Base-by-base conservation (phyloP, 2,329 filamentous ascomycete genomes). In the Colletotrichum costaricense region DNA sequence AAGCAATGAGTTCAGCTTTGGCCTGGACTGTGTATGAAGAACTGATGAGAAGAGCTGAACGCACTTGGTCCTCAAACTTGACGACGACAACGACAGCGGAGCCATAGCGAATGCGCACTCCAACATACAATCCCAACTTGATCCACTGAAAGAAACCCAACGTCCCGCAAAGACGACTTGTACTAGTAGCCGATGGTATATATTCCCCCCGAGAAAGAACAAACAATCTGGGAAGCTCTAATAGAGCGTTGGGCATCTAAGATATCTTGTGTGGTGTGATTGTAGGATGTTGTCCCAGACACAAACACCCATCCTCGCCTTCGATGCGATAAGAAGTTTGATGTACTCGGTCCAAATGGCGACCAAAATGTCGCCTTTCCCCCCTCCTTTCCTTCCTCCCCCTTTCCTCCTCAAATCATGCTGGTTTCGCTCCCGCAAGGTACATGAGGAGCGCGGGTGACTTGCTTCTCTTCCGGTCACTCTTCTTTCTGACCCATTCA, bases 11-110 rank as follows among this genome's bases (percentile, higher is more conserved):
- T 82, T 96, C 93, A 65, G 97, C 97, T n/a, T 87, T 98, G 77
- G 96, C 96, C 8, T 99, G 97, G 97, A 98, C 96, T 11, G 88
- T 98, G 54, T 99, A 99, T 80, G 97, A 99, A 84, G 96, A 98
- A 82, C 83, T 98, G 78, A 93, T 98, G 75, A 87, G 95, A 73
- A 88, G 93, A 77, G 93, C 93, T 24, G 85, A 87, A 76, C 74
- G 74, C 49, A 72, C 67, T n/a, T 75, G 70, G 74, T 33, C 72
- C 49, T 52, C 71, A 14, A 35, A 49, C 46, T 56, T 67, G 38
- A 58, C 46, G 46, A 57, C 57, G 52, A 69, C 60, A 26, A 68
- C 38, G 38, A 42, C 22, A 54, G 35, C 22, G 46, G 59, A 69
- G 68, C 57, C 72, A 16, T 74, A 72, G 66, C n/a, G 54, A 19